Evolutionary conservation across 1,139 yeast genomes (phyloP).

Genomic region (Wickerhamomyces sp.): DNA sequence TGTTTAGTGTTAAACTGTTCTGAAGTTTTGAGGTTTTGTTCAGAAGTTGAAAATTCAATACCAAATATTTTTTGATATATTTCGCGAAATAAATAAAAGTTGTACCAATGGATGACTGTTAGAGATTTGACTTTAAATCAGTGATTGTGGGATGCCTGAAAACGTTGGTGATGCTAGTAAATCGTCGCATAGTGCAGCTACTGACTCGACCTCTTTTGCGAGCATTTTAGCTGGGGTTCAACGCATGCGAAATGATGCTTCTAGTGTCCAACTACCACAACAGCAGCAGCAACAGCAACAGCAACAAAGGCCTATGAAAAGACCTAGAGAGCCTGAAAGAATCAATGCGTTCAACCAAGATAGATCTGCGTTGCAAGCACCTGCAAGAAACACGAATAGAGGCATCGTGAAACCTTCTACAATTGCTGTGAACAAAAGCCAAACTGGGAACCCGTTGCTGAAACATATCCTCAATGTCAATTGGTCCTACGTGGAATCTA

Average conservation of each 20-base stretch:
- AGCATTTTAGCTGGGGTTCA: slow-evolving; percentile 61
- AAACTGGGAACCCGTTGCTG: slow-evolving; percentile 57
- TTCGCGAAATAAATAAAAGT: too few relatives aligned
- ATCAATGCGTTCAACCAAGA: slow-evolving; percentile 17
- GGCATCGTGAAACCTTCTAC: slow-evolving; percentile 19
- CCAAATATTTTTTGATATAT: too few relatives aligned
- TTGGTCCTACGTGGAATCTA: slow-evolving; percentile 40
- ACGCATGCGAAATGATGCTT: slow-evolving; percentile 31
- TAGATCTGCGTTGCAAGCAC: not conserved
- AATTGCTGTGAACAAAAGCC: slow-evolving; percentile 47
- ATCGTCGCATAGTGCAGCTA: not conserved
- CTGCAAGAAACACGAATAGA: not conserved
- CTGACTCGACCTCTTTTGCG: slow-evolving; percentile 55
- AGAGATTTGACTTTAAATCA: too few relatives aligned
- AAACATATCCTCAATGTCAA: slow-evolving; percentile 43
- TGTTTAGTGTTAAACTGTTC: too few relatives aligned
- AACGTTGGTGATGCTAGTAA: not conserved
- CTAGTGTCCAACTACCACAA: not conserved
- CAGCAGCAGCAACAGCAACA: not conserved
- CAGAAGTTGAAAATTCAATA: too few relatives aligned
- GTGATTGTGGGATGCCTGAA: too few relatives aligned
- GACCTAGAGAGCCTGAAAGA: slow-evolving; percentile 8
- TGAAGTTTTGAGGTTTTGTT: too few relatives aligned
- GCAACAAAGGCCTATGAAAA: slow-evolving; percentile 3
- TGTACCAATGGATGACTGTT: too few relatives aligned